Base-by-base conservation (phyloP, 225 moss, liverwort and hornwort species). In the Rhytidiadelphus loreus region DNA sequence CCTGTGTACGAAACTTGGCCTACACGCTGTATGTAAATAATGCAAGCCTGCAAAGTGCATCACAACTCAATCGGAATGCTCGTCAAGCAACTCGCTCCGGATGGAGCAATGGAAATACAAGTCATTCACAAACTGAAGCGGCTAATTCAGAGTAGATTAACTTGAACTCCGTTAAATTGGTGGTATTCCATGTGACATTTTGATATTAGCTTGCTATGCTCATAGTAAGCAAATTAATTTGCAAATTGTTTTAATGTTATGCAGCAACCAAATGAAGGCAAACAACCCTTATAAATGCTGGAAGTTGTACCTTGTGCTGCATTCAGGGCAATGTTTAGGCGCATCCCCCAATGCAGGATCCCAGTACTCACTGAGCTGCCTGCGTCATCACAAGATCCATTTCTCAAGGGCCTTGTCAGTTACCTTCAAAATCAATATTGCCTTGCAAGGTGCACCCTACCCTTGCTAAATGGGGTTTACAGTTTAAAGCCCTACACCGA, bases 1-100 rank as follows among this genome's bases (percentile, higher is more conserved):
- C 39, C 94, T 85, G 86, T 96, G 95, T 33, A 96, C 89, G 16
- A 93, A 92, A 80, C 86, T 89, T 9, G 95, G 95, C 71, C 84
- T 87, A 46, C 93, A 94, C 3, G 87, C 93, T 33, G 86, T 80
- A 81, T 96, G 95, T 2, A 96, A 86, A 78, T 96, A 95, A 39
- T 96, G 93, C 80, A 96, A 70, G 33, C 95, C 94, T 95, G 90
- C 82, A n/a, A 16, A 41, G 9, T 26, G 35, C 77, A 68, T 14
- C 37, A 55, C 11, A 28, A 26, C 17, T 52, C 37, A 80, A 55
- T 55, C 37, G 8, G 12, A 13, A 69, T 10, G 18, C 26, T 37
- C n/a, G n/a, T n/a, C n/a, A n/a, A n/a, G n/a, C n/a, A n/a, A n/a
- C 37, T 23, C 20, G 21, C 57, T 37, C 15, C 11, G 7, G 4